Base-by-base conservation (phyloP, 1,139 yeast species). In the Sugiyamaella sp. region DNA sequence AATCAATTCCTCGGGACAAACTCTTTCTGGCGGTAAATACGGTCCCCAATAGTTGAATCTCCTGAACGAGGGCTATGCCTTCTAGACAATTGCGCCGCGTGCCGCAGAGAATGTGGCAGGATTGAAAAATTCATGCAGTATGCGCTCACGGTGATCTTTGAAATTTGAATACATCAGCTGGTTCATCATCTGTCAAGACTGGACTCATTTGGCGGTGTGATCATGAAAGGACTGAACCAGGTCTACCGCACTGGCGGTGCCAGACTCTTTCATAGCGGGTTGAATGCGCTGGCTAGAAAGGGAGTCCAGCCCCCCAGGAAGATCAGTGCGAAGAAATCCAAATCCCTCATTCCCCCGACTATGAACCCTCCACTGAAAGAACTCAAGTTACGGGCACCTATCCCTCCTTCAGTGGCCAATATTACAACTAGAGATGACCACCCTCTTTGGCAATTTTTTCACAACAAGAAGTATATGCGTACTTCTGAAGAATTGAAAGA, bases 391-490 rank as follows among this genome's bases (percentile, higher is more conserved):
- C 80, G 95, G 56, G 80, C 86, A n/a, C 98, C 98, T 14, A 86
- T 93, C 60, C 80, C 88, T 6, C 98, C 98, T 14, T 81, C 91
- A 1, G 85, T 81, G 56, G 76, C 78, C 60, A 88, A 88, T 70
- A 76, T 91, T 56, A 80, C 78, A 59, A 89, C 88, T 25, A 80
- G 84, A 20, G 95, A 86, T 12, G 87, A 87, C 67, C 99, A 93
- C 71, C 98, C 99, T 37, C 77, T 93, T 60, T 93, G 97, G 97
- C 95, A 88, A 64, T 93, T 93, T 70, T 93, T 93, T 74, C 78
- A 85, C 46, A 77, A 80, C 57, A 63, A 66, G 55, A 74, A 78
- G 62, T 82, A 84, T 60, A 73, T 86, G 59, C 79, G 97, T 62
- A 71, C 76, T 1, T 69, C 78, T 1, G 80, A 76, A 3, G 91